phyloP scores from a whole-genome alignment of 495 filamentous ascomycete genomes.

The Penicillium waksmanii region DNA sequence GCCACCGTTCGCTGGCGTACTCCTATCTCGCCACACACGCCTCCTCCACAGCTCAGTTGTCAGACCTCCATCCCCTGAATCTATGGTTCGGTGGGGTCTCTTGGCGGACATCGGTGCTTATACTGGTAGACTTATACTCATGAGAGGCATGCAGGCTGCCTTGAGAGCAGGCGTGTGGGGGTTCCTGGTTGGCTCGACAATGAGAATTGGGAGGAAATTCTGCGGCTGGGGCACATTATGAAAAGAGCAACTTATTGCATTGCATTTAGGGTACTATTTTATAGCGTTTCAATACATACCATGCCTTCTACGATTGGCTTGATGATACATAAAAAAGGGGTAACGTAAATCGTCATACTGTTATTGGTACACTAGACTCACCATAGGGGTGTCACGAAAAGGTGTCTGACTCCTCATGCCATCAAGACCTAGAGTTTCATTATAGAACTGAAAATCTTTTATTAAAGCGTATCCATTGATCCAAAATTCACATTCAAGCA shows the following conservation, averaged over 20 bases:
- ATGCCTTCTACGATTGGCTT: neutral
- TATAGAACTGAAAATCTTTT: neutral
- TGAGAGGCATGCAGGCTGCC: slow-evolving; percentile 51
- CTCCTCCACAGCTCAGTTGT: slow-evolving; percentile 21
- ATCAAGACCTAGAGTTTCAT: too few relatives aligned
- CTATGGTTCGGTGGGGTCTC: slow-evolving; percentile 48
- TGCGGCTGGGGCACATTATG: slow-evolving; percentile 53
- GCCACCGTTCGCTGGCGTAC: slow-evolving; percentile 49
- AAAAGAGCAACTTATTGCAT: slow-evolving; percentile 4
- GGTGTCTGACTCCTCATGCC: neutral
- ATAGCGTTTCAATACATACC: neutral
- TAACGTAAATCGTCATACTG: slow-evolving; percentile 13
- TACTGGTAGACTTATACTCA: slow-evolving; percentile 45
- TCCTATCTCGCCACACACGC: slow-evolving; percentile 41
- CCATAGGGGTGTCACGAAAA: neutral
- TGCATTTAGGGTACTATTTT: neutral
- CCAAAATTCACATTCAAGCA: slow-evolving; percentile 18
- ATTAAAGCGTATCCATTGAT: neutral
- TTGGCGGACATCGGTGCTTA: slow-evolving; percentile 44
- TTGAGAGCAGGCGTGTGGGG: slow-evolving; percentile 51
- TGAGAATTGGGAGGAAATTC: slow-evolving; percentile 48
- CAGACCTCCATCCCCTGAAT: slow-evolving; percentile 40
- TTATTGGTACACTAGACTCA: slow-evolving; percentile 13
- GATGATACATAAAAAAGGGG: neutral
- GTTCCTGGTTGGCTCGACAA: slow-evolving; percentile 43